Evolutionary conservation across 75 land plant species (phyloP), one percentile per base, ranked within the genome.

Genomic region (Selaginella tamariscina): DNA sequence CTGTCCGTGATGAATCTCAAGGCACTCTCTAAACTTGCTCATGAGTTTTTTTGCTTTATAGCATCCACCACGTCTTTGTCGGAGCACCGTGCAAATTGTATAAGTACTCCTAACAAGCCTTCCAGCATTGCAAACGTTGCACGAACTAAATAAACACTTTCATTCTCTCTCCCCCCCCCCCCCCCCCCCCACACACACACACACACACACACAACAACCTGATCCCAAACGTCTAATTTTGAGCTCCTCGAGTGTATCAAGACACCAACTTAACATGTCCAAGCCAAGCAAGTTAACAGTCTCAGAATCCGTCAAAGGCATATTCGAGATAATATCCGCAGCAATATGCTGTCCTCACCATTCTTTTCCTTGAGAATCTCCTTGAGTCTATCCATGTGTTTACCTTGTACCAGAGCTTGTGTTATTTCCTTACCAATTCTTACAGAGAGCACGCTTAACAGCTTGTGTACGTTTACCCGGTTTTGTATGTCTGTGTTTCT

Each of bases 41-140:
- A 39, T 5, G 49, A 39, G 49, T 15, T 39, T 39, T 15, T 39
- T 39, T 39, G 49, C 49, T 39, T 39, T 15, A 39, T 39, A 5
- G 49, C 49, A 15, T 39, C 49, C 23, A 79, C 60, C 54, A 75
- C 74, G 5, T 15, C 54, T 2, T 64, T 71, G 65, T 85, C 78
- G 1, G 70, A 21, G 63, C 72, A 73, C 18, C 77, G 67, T 11
- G 76, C 70, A 62, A 79, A 82, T 56, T 85, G 82, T 1, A 85
- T 64, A 11, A 82, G 28, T 15, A 85, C 32, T 1, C 85, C 87
- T 32, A 85, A 77, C 63, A 85, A 69, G 2, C 80, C 85, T 70
- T 82, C 87, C n/a, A 64, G 66, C 78, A 80, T 66, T 55, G 54
- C 70, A 21, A 66, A 39, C 1, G 63, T 29, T 26, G 32, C 31